Percentiles rank a stretch among this genome's conserved stretches.
Conservation (phyloP, 1,139 yeast species). For the Hyphopichia wangnamkhiaoensis region DNA sequence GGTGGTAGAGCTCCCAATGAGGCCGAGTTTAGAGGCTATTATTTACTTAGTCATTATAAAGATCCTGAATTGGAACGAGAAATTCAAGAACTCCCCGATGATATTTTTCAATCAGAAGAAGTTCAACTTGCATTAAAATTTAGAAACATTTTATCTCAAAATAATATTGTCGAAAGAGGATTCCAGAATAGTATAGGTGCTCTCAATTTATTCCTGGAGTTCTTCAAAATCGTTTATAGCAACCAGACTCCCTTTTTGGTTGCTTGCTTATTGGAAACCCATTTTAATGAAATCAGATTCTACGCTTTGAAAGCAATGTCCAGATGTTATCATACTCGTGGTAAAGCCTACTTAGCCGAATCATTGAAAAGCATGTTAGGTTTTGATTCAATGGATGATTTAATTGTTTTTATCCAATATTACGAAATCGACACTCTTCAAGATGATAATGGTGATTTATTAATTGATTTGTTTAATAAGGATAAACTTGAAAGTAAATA, state of each 20-base stretch:
- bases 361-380: conserved; percentile 57
- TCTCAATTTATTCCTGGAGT: conserved; percentile 60
- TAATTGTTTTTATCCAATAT: conserved; percentile 58
- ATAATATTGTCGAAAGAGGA: conserved; percentile 61
- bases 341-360: conserved; percentile 60
- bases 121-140: conserved; percentile 74
- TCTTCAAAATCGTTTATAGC: conserved; percentile 58
- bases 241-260: conserved; percentile 64
- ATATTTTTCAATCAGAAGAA: conserved; percentile 52
- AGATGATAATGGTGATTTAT: conserved; percentile 37
- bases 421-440: conserved; percentile 57
- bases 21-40: conserved; percentile 91
- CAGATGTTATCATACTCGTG: conserved; percentile 67
- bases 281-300: conserved; percentile 76
- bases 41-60: conserved; percentile 72
- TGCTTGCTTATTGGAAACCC: conserved; percentile 77
- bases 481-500: conserved; percentile 46
- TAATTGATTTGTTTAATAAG: conserved; percentile 59
- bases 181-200: conserved; percentile 59
- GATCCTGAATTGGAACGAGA: conserved; percentile 86
- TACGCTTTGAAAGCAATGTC: conserved; percentile 73
- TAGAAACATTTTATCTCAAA: conserved; percentile 66
- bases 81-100: conserved; percentile 65
- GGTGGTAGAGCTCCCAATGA: conserved; percentile 79
- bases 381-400: conserved; percentile 59